A percentile compares a stretch with the other conserved stretches of the same genome.
Evolutionary conservation across 768 basidiomycete species (phyloP).

Genomic region (Lactarius tabidus): DNA sequence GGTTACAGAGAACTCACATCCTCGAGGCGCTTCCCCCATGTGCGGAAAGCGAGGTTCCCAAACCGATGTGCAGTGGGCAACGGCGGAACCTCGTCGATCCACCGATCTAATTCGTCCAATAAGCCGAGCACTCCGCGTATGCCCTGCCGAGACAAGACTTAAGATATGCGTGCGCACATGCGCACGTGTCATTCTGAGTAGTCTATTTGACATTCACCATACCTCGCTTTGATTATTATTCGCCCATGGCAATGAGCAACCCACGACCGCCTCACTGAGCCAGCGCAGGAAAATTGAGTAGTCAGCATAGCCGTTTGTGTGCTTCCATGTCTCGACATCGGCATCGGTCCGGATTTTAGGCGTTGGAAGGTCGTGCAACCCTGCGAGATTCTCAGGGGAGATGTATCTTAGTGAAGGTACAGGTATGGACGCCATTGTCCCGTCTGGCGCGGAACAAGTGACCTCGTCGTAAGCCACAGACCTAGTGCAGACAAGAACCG

Average conservation of each 20-base stretch:
- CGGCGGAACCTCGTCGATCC: slow-evolving; percentile 82
- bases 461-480: neutral
- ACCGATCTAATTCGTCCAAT: slow-evolving; percentile 60
- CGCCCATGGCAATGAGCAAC: slow-evolving; percentile 47
- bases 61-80: slow-evolving; percentile 74
- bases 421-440: slow-evolving; percentile 16
- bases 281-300: slow-evolving; percentile 72
- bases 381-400: slow-evolving; percentile 6
- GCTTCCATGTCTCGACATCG: slow-evolving; percentile 71
- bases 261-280: slow-evolving; percentile 74
- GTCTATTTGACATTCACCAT: neutral
- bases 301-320: slow-evolving; percentile 65
- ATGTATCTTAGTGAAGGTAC: slow-evolving; percentile 17
- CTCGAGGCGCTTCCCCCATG: slow-evolving; percentile 75
- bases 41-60: slow-evolving; percentile 87
- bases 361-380: slow-evolving; percentile 35
- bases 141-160: slow-evolving; percentile 37
- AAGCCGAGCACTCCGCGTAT: slow-evolving; percentile 47
- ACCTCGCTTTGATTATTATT: slow-evolving; percentile 30
- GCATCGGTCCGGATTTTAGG: slow-evolving; percentile 65
- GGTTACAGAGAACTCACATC: slow-evolving; percentile 46
- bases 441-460: neutral
- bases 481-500: neutral
- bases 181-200: neutral
- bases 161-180: slow-evolving; percentile 1